Conservation (phyloP, 164 flowering plant genomes). For the Saururus chinensis region DNA sequence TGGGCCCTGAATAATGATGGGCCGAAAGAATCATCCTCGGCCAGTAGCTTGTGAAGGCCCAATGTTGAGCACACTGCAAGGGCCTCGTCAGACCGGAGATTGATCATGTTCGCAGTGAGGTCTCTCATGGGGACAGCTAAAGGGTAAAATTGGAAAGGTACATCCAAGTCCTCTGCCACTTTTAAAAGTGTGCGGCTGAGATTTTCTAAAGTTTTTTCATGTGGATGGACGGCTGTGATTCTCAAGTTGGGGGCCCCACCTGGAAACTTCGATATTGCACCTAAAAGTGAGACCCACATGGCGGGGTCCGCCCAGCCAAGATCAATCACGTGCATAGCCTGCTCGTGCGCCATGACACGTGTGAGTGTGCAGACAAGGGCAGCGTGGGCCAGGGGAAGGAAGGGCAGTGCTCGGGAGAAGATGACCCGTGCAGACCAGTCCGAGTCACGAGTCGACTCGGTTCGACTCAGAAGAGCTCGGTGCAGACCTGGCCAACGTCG, state of each 20-base stretch:
- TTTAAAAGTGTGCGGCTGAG: slow-evolving; percentile 44
- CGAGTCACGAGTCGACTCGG: slow-evolving; percentile 19
- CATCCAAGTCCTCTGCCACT: slow-evolving; percentile 65
- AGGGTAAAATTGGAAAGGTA: slow-evolving; percentile 72
- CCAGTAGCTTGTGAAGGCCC: slow-evolving; percentile 57
- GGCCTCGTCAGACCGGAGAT: slow-evolving; percentile 81
- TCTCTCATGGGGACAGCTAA: slow-evolving; percentile 45
- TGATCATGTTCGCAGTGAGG: slow-evolving; percentile 44
- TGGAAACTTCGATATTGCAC: slow-evolving; percentile 43
- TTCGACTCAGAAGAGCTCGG: slow-evolving; percentile 30
- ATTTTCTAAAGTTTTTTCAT: slow-evolving; percentile 58
- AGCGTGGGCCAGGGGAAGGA: slow-evolving; percentile 46
- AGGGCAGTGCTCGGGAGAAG: slow-evolving; percentile 62
- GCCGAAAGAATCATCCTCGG: slow-evolving; percentile 37
- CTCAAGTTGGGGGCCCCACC: slow-evolving; percentile 86
- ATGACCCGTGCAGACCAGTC: slow-evolving; percentile 26
- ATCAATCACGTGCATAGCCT: slow-evolving; percentile 73
- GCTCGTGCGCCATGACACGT: slow-evolving; percentile 83
- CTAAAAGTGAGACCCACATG: slow-evolving; percentile 63
- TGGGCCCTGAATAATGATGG: slow-evolving; percentile 13
- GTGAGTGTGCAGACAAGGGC: slow-evolving; percentile 59
- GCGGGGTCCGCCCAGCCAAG: slow-evolving; percentile 51
- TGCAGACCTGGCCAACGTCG: slow-evolving; percentile 61
- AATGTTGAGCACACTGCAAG: slow-evolving; percentile 63
- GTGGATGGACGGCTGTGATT: slow-evolving; percentile 65